Percentiles rank a stretch among this genome's conserved stretches.
phyloP scores from a whole-genome alignment of 192 early-diverging fungal genomes.

The Coemansia sp. region DNA sequence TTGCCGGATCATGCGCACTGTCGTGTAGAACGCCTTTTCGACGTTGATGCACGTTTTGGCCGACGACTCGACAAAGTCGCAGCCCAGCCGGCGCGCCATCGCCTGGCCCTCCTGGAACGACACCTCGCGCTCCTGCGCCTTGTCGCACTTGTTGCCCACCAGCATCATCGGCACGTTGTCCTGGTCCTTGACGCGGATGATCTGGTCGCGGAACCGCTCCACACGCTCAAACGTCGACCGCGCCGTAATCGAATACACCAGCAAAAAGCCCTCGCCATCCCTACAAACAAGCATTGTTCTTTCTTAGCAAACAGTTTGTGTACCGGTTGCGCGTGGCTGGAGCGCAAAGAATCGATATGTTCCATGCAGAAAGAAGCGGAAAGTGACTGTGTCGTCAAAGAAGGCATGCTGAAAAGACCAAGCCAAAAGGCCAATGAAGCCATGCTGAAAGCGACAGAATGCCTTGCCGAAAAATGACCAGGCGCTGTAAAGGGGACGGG shows the following conservation, averaged over 20 bases:
- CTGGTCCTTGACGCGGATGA: conserved; percentile 89
- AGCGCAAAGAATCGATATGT: background rate
- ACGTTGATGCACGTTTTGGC: conserved; percentile 89
- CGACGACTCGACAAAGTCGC: conserved; percentile 82
- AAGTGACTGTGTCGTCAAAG: background rate
- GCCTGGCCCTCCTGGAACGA: conserved; percentile 76
- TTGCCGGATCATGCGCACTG: conserved; percentile 76
- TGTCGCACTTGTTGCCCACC: conserved; percentile 93
- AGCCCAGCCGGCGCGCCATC: conserved; percentile 72
- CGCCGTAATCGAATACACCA: conserved; percentile 91
- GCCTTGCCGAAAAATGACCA: background rate
- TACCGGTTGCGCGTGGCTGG: conserved; percentile 9
- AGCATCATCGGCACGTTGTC: conserved; percentile 88
- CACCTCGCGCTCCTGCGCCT: conserved; percentile 79
- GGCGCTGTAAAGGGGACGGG: background rate
- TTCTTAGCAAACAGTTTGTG: background rate
- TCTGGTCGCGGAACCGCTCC: conserved; percentile 87
- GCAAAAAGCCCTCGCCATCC: conserved; percentile 91
- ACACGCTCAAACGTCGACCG: conserved; percentile 90
- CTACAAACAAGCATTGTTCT: conserved; percentile 80
- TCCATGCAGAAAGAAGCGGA: conserved; percentile 9
- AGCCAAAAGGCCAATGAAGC: background rate
- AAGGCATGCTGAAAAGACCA: background rate
- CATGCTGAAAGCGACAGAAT: background rate
- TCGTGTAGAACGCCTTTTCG: conserved; percentile 84